These are phyloP conservation scores for Neodidymelliopsis sp. DNA, from an alignment of 2,329 filamentous ascomycete genomes.

Conservation along the genomic window DNA sequence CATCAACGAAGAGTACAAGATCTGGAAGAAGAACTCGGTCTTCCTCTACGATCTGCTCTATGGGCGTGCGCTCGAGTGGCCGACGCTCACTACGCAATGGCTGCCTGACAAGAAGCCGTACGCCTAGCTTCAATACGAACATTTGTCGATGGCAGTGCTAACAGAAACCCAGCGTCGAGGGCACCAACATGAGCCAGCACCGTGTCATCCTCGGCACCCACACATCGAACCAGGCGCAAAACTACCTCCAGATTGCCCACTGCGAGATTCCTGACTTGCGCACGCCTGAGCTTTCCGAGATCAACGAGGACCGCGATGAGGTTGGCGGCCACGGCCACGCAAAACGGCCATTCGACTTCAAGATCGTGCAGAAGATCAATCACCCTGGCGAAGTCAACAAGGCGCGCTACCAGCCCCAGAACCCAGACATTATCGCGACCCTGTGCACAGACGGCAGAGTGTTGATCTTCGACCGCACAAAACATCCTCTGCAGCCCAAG, in stretches of 20 bases:
- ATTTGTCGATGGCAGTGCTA: constrained; percentile 47
- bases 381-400: constrained; percentile 98
- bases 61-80: constrained; percentile 94
- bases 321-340: constrained; percentile 89
- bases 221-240: constrained; percentile 83
- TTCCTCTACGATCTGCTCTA: constrained; percentile 99
- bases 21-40: constrained; percentile 99
- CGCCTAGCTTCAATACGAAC: background rate
- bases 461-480: constrained; percentile 94
- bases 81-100: constrained; percentile 97
- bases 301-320: constrained; percentile 90
- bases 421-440: constrained; percentile 94
- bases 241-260: constrained; percentile 94
- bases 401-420: constrained; percentile 96
- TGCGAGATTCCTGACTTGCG: constrained; percentile 87
- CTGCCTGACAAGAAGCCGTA: constrained; percentile 73
- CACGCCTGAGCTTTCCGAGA: constrained; percentile 77
- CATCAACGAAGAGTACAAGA: constrained; percentile 99
- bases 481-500: constrained; percentile 80
- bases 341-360: constrained; percentile 83
- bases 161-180: constrained; percentile 59
- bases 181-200: constrained; percentile 86
- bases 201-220: constrained; percentile 93
- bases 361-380: constrained; percentile 93
- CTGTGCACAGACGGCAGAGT: constrained; percentile 87